phyloP scores from a whole-genome alignment of 805 yeast species.

The Blastobotrys terrestris region DNA sequence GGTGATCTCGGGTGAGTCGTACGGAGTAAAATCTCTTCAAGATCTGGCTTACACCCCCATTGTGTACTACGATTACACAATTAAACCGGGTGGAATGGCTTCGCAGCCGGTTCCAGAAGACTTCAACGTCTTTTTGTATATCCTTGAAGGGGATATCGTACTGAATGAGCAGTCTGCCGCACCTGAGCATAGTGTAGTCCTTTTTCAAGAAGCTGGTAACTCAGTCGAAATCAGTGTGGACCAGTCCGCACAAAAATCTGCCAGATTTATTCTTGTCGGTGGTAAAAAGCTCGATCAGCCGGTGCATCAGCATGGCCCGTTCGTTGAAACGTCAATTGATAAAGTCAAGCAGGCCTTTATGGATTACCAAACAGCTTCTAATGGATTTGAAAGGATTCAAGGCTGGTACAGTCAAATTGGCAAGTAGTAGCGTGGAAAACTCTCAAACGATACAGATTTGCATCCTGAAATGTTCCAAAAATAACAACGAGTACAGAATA shows the following conservation, averaged over 20 bases:
- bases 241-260: constrained; percentile 10
- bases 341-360: constrained; percentile 61
- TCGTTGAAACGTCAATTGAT: constrained; percentile 67
- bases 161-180: constrained; percentile 41
- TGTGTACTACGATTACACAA: constrained; percentile 58
- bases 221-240: constrained; percentile 45
- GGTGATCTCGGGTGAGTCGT: constrained; percentile 70
- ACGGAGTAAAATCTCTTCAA: constrained; percentile 64
- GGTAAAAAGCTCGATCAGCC: constrained; percentile 71
- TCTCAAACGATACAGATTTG: too few relatives aligned
- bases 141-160: constrained; percentile 52
- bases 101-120: constrained; percentile 51
- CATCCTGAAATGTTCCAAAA: too few relatives aligned
- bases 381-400: constrained; percentile 32
- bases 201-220: constrained; percentile 69
- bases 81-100: constrained; percentile 60
- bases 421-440: too few relatives aligned
- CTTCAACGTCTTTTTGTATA: constrained; percentile 65
- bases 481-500: too few relatives aligned
- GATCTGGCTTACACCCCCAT: constrained; percentile 81
- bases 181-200: constrained; percentile 37
- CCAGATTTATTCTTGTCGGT: constrained; percentile 69
- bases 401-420: constrained; percentile 31
- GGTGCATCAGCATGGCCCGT: constrained; percentile 87
- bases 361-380: constrained; percentile 53